Evolutionary conservation across 2,329 filamentous ascomycete species (phyloP).

Genomic region (Aspergillus niger): DNA sequence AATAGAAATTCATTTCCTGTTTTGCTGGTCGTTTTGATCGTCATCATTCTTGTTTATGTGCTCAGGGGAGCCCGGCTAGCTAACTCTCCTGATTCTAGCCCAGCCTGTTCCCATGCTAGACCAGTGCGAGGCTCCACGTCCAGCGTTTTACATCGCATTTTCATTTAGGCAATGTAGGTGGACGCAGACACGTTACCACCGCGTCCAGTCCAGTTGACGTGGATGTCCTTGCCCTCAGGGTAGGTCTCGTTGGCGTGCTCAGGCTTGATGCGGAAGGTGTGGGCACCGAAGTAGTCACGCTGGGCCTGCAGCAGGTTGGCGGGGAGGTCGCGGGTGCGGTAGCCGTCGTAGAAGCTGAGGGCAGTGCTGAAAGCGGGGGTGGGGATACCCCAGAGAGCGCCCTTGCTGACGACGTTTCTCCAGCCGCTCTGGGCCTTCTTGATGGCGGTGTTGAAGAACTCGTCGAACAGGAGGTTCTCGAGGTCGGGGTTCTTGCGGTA

Average conservation of each 20-base stretch:
- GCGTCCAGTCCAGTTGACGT: conserved; percentile 99
- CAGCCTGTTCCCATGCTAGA: conserved; percentile 14
- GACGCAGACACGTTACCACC: conserved; percentile 96
- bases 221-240: conserved; percentile 81
- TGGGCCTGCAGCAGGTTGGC: conserved; percentile 98
- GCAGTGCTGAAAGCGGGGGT: conserved; percentile 96
- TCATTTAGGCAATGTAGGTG: conserved; percentile 87
- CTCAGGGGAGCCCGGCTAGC: conserved; percentile 13
- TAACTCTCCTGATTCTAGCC: conserved; percentile 17
- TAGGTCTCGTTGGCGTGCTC: conserved; percentile 77
- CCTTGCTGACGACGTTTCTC: conserved; percentile 88
- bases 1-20: conserved; percentile 7
- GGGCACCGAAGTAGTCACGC: conserved; percentile 98
- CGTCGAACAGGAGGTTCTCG: conserved; percentile 96
- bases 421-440: conserved; percentile 92
- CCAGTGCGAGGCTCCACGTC: conserved; percentile 26
- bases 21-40: conserved; percentile 19
- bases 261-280: conserved; percentile 87
- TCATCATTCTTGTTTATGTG: conserved; percentile 28
- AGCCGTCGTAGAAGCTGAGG: conserved; percentile 97
- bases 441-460: conserved; percentile 99
- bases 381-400: conserved; percentile 90
- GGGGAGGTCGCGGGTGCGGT: conserved; percentile 94
- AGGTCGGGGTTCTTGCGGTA: conserved; percentile 94
- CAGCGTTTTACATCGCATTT: conserved; percentile 28